Percentiles rank a stretch among this genome's conserved stretches.
Conservation (phyloP, 106 monocot species). For the Gastrodia elata region DNA sequence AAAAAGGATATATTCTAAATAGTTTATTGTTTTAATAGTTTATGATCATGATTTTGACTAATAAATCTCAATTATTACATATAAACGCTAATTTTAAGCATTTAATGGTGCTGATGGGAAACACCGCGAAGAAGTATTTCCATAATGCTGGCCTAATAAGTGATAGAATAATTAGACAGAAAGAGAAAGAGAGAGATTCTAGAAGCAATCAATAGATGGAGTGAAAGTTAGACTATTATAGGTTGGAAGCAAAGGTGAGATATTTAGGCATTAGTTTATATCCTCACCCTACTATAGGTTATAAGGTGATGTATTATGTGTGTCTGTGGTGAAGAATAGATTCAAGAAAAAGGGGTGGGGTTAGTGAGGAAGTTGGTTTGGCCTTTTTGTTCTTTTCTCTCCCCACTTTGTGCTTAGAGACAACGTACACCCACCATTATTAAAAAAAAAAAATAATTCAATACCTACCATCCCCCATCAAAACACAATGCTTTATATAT, state of each 20-base stretch:
- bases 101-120: too few relatives aligned
- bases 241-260: neutral
- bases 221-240: neutral
- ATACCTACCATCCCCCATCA: neutral
- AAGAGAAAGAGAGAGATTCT: neutral
- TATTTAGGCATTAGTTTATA: neutral
- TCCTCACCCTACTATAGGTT: neutral
- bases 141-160: neutral
- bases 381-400: neutral
- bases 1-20: too few relatives aligned
- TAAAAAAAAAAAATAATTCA: neutral
- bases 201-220: neutral
- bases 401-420: neutral
- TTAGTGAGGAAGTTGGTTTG: slow-evolving; percentile 1
- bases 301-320: neutral
- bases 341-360: neutral
- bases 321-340: neutral
- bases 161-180: neutral
- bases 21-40: too few relatives aligned
- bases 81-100: too few relatives aligned
- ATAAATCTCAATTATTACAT: too few relatives aligned
- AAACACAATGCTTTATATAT: neutral
- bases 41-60: too few relatives aligned
- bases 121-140: too few relatives aligned
- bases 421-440: neutral